Base-by-base conservation (phyloP, 2,329 filamentous ascomycete species). In the Alternaria rosae region DNA sequence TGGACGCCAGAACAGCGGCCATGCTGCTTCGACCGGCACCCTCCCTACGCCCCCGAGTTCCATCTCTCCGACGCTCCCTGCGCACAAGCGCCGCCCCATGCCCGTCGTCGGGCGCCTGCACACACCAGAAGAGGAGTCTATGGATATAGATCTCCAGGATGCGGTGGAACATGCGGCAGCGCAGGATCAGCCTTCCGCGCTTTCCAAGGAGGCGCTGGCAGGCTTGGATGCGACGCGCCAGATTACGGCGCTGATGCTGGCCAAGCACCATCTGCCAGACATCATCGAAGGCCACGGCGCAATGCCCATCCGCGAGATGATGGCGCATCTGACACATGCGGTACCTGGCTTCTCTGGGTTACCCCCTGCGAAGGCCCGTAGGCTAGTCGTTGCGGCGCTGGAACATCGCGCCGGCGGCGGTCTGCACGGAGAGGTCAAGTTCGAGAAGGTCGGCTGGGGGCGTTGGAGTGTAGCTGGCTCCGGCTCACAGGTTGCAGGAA, bases 401-500 rank as follows among this genome's bases (percentile, higher is more conserved):
- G 94, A 98, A 82, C 91, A 92, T 71, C 90, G 92, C 71, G 83
- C 84, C n/a, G 84, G 82, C 48, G 85, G 84, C 57, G 85, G 84
- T 50, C 77, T 86, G 64, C 85, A 89, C 65, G 89, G 90, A 68
- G 89, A 92, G 70, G 90, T 95, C 72, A 86, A 90, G 76, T 98
- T 97, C 76, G 92, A 96, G 79, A 98, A 98, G 85, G 93, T 97
- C 61, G 94, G 94, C 75, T 98, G 94, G 94, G 95, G 95, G 62
- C 89, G 93, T 69, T 99, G 94, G 94, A 92, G 96, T 79, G 95
- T 77, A 17, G 74, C 72, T n/a, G 72, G 69, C 47, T 72, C 75
- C 11, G 59, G 61, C 28, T 62, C 94, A 64, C 89, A 89, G 76
- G 86, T 88, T 41, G 72, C 66, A 28, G 72, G 74, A 20, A 56